Conservation (phyloP, 164 flowering plant genomes). For the Hamamelis virginiana region DNA sequence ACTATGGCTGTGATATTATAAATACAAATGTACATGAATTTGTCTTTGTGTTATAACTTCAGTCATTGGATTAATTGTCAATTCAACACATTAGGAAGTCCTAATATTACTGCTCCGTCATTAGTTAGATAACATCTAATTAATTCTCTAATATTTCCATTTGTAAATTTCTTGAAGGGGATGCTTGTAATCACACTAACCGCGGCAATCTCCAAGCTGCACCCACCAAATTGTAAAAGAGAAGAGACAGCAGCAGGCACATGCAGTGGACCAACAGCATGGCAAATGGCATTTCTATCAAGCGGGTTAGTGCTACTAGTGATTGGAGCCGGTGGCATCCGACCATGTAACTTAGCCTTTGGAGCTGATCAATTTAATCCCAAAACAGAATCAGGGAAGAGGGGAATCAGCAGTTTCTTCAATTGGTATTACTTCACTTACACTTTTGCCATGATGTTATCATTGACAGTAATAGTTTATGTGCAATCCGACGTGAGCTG, state of each 20-base stretch:
- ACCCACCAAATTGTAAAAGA: constrained; percentile 57
- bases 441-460: constrained; percentile 73
- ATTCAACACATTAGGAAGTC: too few relatives aligned
- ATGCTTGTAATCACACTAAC: constrained; percentile 60
- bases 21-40: too few relatives aligned
- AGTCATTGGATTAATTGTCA: too few relatives aligned
- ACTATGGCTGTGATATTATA: too few relatives aligned
- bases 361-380: constrained; percentile 95
- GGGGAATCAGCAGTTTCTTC: constrained; percentile 83
- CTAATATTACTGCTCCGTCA: too few relatives aligned
- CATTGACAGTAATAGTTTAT: constrained; percentile 74
- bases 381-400: constrained; percentile 63
- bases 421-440: constrained; percentile 93
- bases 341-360: constrained; percentile 85
- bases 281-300: constrained; percentile 59
- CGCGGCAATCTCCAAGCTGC: constrained; percentile 63
- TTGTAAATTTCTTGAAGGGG: constrained; percentile 49
- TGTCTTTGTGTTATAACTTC: too few relatives aligned
- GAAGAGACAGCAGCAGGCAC: neutral
- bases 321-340: constrained; percentile 66
- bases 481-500: constrained; percentile 76
- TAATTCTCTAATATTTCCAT: too few relatives aligned
- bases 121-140: too few relatives aligned
- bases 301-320: constrained; percentile 55
- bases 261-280: constrained; percentile 58